Percentiles rank a stretch among this genome's conserved stretches.
Conservation (phyloP, 164 flowering plant species). For the Protea cynaroides region DNA sequence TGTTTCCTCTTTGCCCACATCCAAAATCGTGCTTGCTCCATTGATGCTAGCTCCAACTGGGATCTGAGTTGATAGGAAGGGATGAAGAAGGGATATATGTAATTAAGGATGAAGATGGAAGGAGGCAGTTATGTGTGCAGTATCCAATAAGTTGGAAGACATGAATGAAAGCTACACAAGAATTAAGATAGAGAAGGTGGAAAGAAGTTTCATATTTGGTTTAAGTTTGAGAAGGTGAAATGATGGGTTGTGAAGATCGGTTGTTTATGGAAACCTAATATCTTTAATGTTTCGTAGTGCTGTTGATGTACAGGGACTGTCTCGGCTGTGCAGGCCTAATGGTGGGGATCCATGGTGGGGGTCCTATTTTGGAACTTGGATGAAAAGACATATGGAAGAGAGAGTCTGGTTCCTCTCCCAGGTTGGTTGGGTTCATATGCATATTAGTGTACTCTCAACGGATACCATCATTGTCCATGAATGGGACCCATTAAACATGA, state of each 20-base stretch:
- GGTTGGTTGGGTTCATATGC: too few species aligned
- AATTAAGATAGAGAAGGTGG: conserved; percentile 15
- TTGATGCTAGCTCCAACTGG: conserved; percentile 4
- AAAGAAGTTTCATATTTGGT: conserved; percentile 10
- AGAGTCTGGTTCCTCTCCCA: too few species aligned
- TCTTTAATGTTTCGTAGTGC: background rate
- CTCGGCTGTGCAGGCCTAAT: too few species aligned
- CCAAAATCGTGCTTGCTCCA: conserved; percentile 56
- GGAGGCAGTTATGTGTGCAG: background rate
- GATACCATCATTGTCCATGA: too few species aligned
- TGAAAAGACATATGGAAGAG: too few species aligned
- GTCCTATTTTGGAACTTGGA: too few species aligned
- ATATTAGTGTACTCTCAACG: too few species aligned
- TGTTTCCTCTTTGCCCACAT: conserved; percentile 51
- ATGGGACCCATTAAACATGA: too few species aligned
- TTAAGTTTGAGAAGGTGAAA: conserved; percentile 9
- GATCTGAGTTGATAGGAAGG: background rate
- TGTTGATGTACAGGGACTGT: background rate
- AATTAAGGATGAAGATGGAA: background rate
- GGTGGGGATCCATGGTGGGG: too few species aligned
- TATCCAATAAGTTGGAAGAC: conserved; percentile 15
- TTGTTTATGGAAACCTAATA: conserved; percentile 7
- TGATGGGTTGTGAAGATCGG: conserved; percentile 11
- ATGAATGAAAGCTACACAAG: conserved; percentile 20
- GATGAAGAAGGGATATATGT: background rate